Conservation (phyloP, 495 filamentous ascomycete genomes). For the Neurospora terricola region DNA sequence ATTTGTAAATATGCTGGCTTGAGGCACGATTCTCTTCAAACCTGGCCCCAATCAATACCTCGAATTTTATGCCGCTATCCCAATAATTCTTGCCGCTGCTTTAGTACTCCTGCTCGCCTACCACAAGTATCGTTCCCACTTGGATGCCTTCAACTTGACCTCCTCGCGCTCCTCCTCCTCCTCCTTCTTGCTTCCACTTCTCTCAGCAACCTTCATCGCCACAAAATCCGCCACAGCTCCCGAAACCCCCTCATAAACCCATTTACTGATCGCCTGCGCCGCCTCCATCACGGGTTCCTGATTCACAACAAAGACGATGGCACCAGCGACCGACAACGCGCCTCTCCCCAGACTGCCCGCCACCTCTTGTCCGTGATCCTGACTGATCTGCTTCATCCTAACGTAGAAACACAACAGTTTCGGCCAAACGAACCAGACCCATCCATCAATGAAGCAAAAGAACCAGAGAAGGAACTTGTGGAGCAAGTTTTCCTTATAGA, state of each 20-base stretch:
- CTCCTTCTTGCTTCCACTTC: neutral
- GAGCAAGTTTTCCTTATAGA: neutral
- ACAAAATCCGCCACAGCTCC: conserved; percentile 15
- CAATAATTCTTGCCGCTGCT: neutral
- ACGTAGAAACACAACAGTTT: neutral
- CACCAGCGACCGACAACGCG: neutral
- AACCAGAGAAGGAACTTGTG: conserved; percentile 6
- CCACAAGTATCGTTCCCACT: neutral
- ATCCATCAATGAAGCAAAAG: conserved; percentile 2
- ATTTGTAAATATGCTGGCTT: neutral
- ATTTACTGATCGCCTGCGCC: neutral
- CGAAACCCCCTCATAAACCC: conserved; percentile 4
- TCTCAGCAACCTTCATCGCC: conserved; percentile 1
- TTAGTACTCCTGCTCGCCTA: neutral
- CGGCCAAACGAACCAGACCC: conserved; percentile 4
- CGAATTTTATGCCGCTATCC: neutral
- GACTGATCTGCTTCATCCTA: conserved; percentile 5
- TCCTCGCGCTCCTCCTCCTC: neutral
- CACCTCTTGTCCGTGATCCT: neutral
- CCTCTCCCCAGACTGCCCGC: neutral
- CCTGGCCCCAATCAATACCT: neutral
- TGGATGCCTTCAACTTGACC: neutral
- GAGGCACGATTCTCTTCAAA: neutral
- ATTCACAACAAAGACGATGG: neutral
- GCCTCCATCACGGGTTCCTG: neutral